phyloP scores from a whole-genome alignment of 805 yeast species.

The Candida xiaguanensis region DNA sequence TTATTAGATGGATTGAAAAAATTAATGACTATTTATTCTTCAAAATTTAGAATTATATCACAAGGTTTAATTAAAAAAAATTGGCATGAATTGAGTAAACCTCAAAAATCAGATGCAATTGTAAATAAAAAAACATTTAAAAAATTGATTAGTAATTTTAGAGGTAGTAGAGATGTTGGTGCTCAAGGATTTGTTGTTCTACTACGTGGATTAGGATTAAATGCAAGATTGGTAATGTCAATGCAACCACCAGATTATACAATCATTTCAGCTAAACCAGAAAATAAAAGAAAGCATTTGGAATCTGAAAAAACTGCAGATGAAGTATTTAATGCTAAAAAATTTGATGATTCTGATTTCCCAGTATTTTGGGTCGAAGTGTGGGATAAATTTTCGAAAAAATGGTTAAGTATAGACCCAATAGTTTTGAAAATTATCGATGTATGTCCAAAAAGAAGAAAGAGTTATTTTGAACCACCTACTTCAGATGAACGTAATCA shows the following conservation, averaged over 20 bases:
- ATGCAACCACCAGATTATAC: constrained; percentile 90
- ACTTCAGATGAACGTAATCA: constrained; percentile 52
- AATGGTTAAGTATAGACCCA: constrained; percentile 89
- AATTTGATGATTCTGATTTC: constrained; percentile 27
- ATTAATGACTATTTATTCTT: constrained; percentile 60
- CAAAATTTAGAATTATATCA: constrained; percentile 46
- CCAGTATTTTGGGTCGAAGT: constrained; percentile 95
- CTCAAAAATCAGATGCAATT: constrained; percentile 19
- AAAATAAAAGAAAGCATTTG: constrained; percentile 7
- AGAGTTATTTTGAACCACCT: constrained; percentile 72
- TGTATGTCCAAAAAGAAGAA: constrained; percentile 48
- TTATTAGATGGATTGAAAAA: constrained; percentile 75
- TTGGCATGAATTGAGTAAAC: constrained; percentile 28
- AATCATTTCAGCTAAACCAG: constrained; percentile 14
- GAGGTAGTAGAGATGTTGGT: constrained; percentile 74
- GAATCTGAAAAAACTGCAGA: background rate
- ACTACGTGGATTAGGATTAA: constrained; percentile 64
- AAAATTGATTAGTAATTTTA: constrained; percentile 37
- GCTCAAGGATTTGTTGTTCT: constrained; percentile 86
- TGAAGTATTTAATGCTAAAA: background rate
- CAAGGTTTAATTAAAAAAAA: constrained; percentile 33
- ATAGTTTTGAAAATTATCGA: constrained; percentile 62
- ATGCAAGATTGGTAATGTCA: constrained; percentile 75
- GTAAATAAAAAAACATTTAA: constrained; percentile 42
- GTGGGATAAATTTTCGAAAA: constrained; percentile 70